Conservation (phyloP, 2,329 filamentous ascomycete genomes). For the Fonsecaea nubica region DNA sequence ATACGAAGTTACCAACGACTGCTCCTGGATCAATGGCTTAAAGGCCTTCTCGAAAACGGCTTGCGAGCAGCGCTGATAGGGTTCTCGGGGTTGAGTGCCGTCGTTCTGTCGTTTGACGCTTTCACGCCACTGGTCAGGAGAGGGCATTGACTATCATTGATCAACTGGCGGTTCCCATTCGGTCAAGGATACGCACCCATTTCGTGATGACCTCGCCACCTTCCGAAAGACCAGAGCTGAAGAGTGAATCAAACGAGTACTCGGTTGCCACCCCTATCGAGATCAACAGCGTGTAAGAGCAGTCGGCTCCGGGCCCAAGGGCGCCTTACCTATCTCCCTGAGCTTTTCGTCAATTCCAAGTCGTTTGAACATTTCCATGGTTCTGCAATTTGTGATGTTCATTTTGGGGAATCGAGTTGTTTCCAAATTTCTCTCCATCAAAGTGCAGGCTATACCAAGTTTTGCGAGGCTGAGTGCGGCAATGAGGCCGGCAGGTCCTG, state of each 20-base stretch:
- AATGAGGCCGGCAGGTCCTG: conserved; percentile 6
- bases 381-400: conserved; percentile 46
- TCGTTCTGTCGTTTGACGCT: conserved; percentile 43
- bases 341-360: conserved; percentile 3
- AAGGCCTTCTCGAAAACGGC: conserved; percentile 47
- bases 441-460: conserved; percentile 1
- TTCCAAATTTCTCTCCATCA: conserved; percentile 8
- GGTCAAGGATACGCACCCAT: conserved; percentile 10
- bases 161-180: not conserved
- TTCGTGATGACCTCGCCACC: conserved; percentile 10
- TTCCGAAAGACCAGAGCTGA: conserved; percentile 17
- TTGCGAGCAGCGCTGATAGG: conserved; percentile 45
- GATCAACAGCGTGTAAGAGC: not conserved
- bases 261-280: conserved; percentile 6
- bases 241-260: conserved; percentile 4
- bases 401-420: conserved; percentile 44
- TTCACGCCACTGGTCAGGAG: conserved; percentile 25
- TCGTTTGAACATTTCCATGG: conserved; percentile 45
- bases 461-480: conserved; percentile 1
- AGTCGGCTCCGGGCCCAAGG: not conserved
- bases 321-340: conserved; percentile 2
- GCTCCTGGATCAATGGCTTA: conserved; percentile 34
- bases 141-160: not conserved
- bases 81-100: conserved; percentile 43
- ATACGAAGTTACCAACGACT: conserved; percentile 39